Percentiles rank a stretch among this genome's conserved stretches.
Evolutionary conservation across 2,329 filamentous ascomycete genomes (phyloP).

Genomic region (Claviceps capensis): DNA sequence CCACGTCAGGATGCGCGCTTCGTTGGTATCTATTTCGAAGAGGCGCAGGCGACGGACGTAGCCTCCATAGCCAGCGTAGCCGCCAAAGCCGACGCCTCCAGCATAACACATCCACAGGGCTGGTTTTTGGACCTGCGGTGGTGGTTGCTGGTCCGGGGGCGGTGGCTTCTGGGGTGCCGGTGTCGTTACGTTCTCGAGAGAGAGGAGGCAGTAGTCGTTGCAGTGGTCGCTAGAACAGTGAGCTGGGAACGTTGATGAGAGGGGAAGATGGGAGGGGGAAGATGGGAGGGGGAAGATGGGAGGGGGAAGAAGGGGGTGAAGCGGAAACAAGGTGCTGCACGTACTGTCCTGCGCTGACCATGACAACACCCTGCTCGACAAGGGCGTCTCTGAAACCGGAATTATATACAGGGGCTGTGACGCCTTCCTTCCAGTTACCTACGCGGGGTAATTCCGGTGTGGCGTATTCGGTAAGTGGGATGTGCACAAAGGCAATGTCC

Average conservation of each 20-base stretch:
- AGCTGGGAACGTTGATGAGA: background rate
- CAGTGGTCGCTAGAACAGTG: conserved; percentile 62
- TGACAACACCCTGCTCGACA: conserved; percentile 69
- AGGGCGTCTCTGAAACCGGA: conserved; percentile 86
- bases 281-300: too few relatives aligned
- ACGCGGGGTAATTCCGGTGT: conserved; percentile 41
- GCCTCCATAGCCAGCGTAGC: conserved; percentile 81
- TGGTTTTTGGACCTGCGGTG: conserved; percentile 28
- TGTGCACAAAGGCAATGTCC: conserved; percentile 95
- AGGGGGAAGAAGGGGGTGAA: background rate
- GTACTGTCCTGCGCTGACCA: conserved; percentile 85
- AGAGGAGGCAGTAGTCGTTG: conserved; percentile 88
- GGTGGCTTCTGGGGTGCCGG: background rate
- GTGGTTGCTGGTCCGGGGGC: conserved; percentile 3
- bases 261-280: background rate
- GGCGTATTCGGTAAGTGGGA: conserved; percentile 81
- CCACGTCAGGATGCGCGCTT: conserved; percentile 79
- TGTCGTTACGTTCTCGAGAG: conserved; percentile 21
- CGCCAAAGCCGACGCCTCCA: conserved; percentile 82
- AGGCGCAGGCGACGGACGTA: conserved; percentile 75
- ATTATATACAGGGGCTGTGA: conserved; percentile 82
- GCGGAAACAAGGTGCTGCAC: conserved; percentile 19
- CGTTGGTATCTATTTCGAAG: conserved; percentile 88
- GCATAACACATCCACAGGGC: conserved; percentile 97
- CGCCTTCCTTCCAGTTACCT: conserved; percentile 67